phyloP scores from a whole-genome alignment of 495 filamentous ascomycete genomes.

The Rusavskia elegans region DNA sequence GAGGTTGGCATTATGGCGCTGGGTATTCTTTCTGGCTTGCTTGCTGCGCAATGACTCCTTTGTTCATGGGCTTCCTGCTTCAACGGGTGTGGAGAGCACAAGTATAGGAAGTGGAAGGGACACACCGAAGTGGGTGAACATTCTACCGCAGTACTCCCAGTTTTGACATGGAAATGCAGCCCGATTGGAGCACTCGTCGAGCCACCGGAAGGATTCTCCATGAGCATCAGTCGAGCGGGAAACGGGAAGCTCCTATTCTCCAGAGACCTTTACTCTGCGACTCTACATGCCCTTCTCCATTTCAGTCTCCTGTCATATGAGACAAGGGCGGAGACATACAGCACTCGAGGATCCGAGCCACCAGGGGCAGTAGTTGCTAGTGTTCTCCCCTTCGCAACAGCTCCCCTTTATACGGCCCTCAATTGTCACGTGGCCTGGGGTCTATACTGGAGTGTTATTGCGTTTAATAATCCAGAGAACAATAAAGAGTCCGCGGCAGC shows the following conservation, averaged over 20 bases:
- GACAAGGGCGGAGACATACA: not conserved
- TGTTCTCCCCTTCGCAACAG: not conserved
- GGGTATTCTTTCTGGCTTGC: too few species aligned
- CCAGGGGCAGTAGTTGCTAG: not conserved
- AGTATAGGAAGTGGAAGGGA: too few species aligned
- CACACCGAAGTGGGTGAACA: too few species aligned
- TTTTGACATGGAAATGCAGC: too few species aligned
- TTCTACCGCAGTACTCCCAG: too few species aligned
- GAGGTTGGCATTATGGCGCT: too few species aligned
- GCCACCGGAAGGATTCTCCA: too few species aligned
- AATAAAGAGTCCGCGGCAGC: not conserved
- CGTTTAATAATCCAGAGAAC: not conserved
- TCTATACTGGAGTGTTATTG: not conserved
- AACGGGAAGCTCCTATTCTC: not conserved
- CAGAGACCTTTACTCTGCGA: not conserved
- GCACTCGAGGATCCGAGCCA: not conserved
- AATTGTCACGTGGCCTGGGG: not conserved
- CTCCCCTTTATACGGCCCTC: not conserved
- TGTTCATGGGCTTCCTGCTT: too few species aligned
- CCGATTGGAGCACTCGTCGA: too few species aligned
- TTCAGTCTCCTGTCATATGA: not conserved
- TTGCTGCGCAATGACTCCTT: too few species aligned
- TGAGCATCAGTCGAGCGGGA: too few species aligned
- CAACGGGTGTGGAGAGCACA: too few species aligned
- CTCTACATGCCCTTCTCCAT: not conserved